A percentile compares a stretch with the other conserved stretches of the same genome.
Conservation (phyloP, 768 basidiomycete genomes). For the Lactarius tabidus region DNA sequence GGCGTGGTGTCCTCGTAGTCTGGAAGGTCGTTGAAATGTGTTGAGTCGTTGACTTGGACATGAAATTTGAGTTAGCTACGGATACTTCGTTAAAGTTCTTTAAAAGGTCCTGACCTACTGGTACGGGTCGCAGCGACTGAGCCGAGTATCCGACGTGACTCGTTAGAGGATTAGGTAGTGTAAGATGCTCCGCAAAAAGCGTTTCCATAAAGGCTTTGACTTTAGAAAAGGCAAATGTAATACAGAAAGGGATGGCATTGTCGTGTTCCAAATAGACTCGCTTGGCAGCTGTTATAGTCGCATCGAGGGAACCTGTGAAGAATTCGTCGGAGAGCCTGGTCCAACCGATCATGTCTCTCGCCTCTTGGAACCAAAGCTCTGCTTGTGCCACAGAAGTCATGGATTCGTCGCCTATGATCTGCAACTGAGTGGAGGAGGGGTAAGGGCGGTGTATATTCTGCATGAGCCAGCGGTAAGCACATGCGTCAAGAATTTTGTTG, state of each 20-base stretch:
- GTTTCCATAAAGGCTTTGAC: slow-evolving; percentile 32
- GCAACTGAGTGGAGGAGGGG: slow-evolving; percentile 33
- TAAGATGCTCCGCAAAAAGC: slow-evolving; percentile 30
- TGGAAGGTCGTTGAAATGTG: neutral
- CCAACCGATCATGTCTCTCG: slow-evolving; percentile 27
- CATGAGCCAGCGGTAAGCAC: slow-evolving; percentile 12
- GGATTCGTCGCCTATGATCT: slow-evolving; percentile 7
- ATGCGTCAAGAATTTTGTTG: neutral
- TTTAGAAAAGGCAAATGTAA: slow-evolving; percentile 26
- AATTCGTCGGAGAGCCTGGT: slow-evolving; percentile 13
- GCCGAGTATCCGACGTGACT: neutral
- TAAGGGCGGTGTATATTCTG: slow-evolving; percentile 49
- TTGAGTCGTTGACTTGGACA: neutral
- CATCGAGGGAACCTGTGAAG: slow-evolving; percentile 29
- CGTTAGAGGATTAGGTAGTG: neutral
- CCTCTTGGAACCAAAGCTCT: slow-evolving; percentile 25
- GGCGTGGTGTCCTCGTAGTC: slow-evolving; percentile 10
- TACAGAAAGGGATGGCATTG: slow-evolving; percentile 10
- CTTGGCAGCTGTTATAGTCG: slow-evolving; percentile 31
- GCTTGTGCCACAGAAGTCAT: slow-evolving; percentile 11
- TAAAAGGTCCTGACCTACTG: neutral
- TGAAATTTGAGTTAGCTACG: neutral
- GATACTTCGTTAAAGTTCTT: neutral
- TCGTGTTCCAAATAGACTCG: slow-evolving; percentile 29
- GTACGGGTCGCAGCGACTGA: neutral